A percentile compares a stretch with the other conserved stretches of the same genome.
These are phyloP conservation scores for Lipomyces mesembrius DNA, from an alignment of 805 yeast genomes.

Conservation along the genomic window DNA sequence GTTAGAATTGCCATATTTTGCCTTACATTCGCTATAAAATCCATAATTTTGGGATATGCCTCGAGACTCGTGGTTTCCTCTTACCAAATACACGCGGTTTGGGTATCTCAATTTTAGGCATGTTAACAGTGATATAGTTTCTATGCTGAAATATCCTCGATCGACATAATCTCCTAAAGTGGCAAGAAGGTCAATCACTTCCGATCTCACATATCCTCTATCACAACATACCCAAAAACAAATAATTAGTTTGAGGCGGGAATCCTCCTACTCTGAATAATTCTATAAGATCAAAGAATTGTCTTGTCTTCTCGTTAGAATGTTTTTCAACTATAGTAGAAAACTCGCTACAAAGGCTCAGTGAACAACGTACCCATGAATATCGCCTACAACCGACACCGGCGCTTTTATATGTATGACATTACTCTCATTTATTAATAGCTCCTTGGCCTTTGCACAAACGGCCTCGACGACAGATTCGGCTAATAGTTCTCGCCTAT, in stretches of 20 bases:
- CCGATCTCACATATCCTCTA: background rate
- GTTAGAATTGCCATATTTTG: slow-evolving; percentile 78
- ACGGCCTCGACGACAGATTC: slow-evolving; percentile 71
- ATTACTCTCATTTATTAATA: slow-evolving; percentile 78
- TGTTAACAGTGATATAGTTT: slow-evolving; percentile 82
- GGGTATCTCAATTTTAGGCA: slow-evolving; percentile 89
- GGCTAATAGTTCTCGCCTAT: slow-evolving; percentile 67
- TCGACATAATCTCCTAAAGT: slow-evolving; percentile 85
- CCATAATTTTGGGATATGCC: slow-evolving; percentile 98
- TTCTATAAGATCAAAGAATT: slow-evolving; percentile 89
- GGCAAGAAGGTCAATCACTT: background rate
- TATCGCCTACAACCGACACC: slow-evolving; percentile 94
- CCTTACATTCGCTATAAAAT: slow-evolving; percentile 89
- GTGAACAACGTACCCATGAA: slow-evolving; percentile 61
- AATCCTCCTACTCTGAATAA: slow-evolving; percentile 92
- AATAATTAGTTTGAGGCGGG: slow-evolving; percentile 90
- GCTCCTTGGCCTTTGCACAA: slow-evolving; percentile 81
- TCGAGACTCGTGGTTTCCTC: slow-evolving; percentile 97
- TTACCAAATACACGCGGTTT: slow-evolving; percentile 71
- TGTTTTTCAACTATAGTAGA: background rate
- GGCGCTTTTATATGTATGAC: slow-evolving; percentile 85
- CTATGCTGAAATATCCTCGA: slow-evolving; percentile 90
- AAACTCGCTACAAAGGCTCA: too few relatives aligned
- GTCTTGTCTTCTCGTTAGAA: slow-evolving; percentile 51
- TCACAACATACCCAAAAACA: slow-evolving; percentile 62